Evolutionary conservation across 1,284 basidiomycete species (phyloP), one percentile per base, ranked within the genome.

Genomic region (Naganishia liquefaciens): DNA sequence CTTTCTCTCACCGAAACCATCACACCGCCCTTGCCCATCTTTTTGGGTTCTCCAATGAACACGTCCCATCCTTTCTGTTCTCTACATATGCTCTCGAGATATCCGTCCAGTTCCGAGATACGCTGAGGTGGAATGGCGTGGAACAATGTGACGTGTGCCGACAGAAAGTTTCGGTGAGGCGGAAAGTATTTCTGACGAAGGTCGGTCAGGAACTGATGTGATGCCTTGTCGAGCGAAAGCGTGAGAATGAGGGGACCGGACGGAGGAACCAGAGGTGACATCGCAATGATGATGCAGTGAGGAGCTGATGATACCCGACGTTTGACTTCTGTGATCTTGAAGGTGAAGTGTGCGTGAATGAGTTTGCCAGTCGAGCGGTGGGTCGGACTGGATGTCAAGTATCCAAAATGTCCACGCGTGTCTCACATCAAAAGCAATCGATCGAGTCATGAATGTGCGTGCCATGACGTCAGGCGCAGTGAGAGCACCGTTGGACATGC

Each of bases 151-250:
- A 74, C 65, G 55, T 74, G 73, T 2, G 73, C 73, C 1, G 62
- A 46, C 19, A 74, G 64, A 60, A 69, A 68, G 49, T 75, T 73
- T 25, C 72, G 65, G 43, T 66, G 55, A 46, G 67, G 54, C 4
- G 73, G 72, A 52, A 73, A 73, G 54, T 72, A 72, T 65, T 69
- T 70, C 13, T 68, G 63, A 15, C 73, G 69, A 5, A 73, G 68
- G 28, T 39, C 37, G 6, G 72, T 73, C 6, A 75, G 54, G 39
- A 73, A 64, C 23, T 65, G 46, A 37, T 70, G 68, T 5, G 70
- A 67, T 13, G 66, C 37, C 13, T 68, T 62, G 62, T 73, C 72
- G 37, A 74, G 64, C 5, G 66, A 68, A 19, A 73, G 65, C 0
- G 71, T 72, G 19, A 74, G 52, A 58, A 74, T 68, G 17, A 74